phyloP scores from a whole-genome alignment of 148 eudicot genomes.

The Chenopodium berlandieri region DNA sequence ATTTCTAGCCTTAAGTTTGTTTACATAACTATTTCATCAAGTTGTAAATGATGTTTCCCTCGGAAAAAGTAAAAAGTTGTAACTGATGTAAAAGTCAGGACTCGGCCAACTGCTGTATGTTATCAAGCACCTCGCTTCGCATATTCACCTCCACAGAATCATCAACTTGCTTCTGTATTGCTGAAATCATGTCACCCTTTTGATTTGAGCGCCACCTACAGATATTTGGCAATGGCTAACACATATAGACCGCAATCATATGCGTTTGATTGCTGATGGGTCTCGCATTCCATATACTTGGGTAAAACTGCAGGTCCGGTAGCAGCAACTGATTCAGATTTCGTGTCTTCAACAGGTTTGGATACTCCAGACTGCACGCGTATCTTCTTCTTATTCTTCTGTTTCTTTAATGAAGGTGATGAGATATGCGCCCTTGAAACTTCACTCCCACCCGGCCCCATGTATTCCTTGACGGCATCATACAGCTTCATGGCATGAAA shows the following conservation, averaged over 20 bases:
- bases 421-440: neutral
- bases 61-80: no score
- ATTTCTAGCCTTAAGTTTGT: no score
- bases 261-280: slow-evolving; percentile 22
- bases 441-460: slow-evolving; percentile 14
- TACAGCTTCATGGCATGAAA: slow-evolving; percentile 21
- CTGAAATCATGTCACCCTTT: slow-evolving; percentile 15
- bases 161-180: slow-evolving; percentile 4
- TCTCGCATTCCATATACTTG: neutral
- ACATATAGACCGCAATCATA: slow-evolving; percentile 28
- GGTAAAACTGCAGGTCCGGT: slow-evolving; percentile 6
- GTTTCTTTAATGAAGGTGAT: slow-evolving; percentile 11
- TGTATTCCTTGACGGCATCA: slow-evolving; percentile 12
- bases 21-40: no score
- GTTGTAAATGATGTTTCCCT: no score
- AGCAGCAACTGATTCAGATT: neutral
- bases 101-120: neutral
- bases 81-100: neutral
- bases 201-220: neutral
- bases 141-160: slow-evolving; percentile 13
- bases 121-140: slow-evolving; percentile 6
- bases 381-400: slow-evolving; percentile 11
- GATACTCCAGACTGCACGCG: neutral
- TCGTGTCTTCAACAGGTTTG: neutral
- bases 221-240: slow-evolving; percentile 11